Conservation (phyloP, 257 asterid species). For the Ilex aquifolium region DNA sequence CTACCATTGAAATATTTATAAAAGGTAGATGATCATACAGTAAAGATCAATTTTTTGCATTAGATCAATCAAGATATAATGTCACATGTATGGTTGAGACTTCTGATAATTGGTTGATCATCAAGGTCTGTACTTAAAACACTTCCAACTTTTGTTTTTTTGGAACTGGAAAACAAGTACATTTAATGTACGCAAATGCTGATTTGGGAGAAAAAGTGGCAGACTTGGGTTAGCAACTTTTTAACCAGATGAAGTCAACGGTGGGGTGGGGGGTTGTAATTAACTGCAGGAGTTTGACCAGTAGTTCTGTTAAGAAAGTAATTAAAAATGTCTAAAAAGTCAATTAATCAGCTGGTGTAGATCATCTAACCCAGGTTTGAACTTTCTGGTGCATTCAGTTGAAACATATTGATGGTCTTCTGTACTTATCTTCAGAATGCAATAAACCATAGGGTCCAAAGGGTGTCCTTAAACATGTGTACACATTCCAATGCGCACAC, state of each 20-base stretch:
- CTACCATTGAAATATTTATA: too few species aligned
- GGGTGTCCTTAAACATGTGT: slow-evolving; percentile 10
- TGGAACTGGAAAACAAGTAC: neutral
- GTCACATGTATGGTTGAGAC: too few species aligned
- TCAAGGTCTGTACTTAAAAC: too few species aligned
- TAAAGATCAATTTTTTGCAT: too few species aligned
- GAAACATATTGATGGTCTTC: slow-evolving; percentile 23
- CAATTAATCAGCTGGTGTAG: slow-evolving; percentile 8
- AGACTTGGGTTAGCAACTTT: neutral
- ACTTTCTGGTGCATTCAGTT: slow-evolving; percentile 11
- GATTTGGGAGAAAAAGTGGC: neutral
- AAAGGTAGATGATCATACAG: too few species aligned
- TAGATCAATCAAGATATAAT: too few species aligned
- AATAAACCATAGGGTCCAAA: slow-evolving; percentile 1
- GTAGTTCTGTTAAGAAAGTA: slow-evolving; percentile 4
- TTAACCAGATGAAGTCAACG: slow-evolving; percentile 12
- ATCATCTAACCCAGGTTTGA: too few species aligned
- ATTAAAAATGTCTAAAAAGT: slow-evolving; percentile 11
- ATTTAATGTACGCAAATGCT: slow-evolving; percentile 3
- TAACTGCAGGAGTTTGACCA: slow-evolving; percentile 13
- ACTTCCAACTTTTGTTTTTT: too few species aligned
- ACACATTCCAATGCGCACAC: slow-evolving; percentile 21
- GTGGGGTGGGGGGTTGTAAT: slow-evolving; percentile 16
- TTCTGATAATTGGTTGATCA: too few species aligned
- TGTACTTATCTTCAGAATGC: slow-evolving; percentile 15